Base-by-base conservation (phyloP, 176 grass and related monocot genomes). In the Pharus latifolius region DNA sequence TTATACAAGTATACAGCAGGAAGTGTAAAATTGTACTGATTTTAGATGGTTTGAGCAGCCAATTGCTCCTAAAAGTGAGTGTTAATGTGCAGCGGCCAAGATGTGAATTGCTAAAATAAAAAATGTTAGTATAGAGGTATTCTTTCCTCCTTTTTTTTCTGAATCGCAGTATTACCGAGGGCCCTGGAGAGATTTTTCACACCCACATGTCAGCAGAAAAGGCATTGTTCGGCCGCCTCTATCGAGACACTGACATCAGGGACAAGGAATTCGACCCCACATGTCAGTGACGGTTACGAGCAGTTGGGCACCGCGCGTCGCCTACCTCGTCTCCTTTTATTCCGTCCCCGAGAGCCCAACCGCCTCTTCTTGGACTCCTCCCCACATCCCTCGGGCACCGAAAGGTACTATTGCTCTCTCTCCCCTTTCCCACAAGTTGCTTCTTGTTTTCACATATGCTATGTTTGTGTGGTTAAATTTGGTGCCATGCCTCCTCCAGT, bases 251-350 rank as follows among this genome's bases (percentile, higher is more conserved):
- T 37, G 63, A 32, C 63, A 47, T 23, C 24, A 3, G 26, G 16
- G 62, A 1, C 24, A 45, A 15, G 4, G 6, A 38, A 9, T 49
- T 24, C 10, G 43, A 16, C 38, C 56, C 65, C 29, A 0, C 35
- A 13, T 72, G 58, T 49, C 50, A 65, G 68, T 3, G 68, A 77
- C 82, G 7, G 82, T 79, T 74, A 43, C 20, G 56, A 70, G 83
- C 70, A 37, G 83, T 85, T 85, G 77, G 76, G 18, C 18, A 44
- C 44, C 31, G 10, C 40, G 29, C 27, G 10, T 19, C 34, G 28
- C 37, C 78, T 35, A 18, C 57, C 38, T 57, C 31, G 33, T 18
- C 49, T 18, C 23, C 69, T 76, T 43, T 76, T 71, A 76, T 71
- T 75, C 65, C 71, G 42, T 49, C 33, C 10, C 1, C 27, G 1